phyloP scores from a whole-genome alignment of 495 filamentous ascomycete genomes.

The Aspergillus haitiensis region DNA sequence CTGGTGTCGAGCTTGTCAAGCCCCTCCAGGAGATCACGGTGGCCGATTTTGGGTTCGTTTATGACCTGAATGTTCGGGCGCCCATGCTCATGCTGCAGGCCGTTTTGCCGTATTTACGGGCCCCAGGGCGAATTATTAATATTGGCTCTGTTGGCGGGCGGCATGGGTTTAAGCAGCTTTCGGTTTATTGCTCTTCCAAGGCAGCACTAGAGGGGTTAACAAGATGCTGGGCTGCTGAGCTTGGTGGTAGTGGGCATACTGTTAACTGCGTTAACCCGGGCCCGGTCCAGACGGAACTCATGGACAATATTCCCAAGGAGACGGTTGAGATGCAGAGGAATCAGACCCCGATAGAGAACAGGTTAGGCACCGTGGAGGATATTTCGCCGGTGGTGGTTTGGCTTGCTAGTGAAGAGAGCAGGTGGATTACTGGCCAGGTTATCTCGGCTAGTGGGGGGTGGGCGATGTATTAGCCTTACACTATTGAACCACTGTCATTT shows the following conservation, averaged over 20 bases:
- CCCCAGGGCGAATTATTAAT: slow-evolving; percentile 55
- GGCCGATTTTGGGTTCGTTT: slow-evolving; percentile 1
- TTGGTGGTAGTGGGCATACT: slow-evolving; percentile 42
- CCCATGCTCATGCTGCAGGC: slow-evolving; percentile 43
- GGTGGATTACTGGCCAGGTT: slow-evolving; percentile 61
- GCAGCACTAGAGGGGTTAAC: slow-evolving; percentile 49
- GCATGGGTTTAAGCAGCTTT: slow-evolving; percentile 34
- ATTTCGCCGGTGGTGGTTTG: slow-evolving; percentile 57
- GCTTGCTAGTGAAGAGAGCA: slow-evolving; percentile 45
- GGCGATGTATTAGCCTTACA: slow-evolving; percentile 11
- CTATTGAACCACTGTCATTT: background rate
- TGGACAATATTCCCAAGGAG: slow-evolving; percentile 35
- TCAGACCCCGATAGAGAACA: slow-evolving; percentile 43
- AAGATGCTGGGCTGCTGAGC: slow-evolving; percentile 42
- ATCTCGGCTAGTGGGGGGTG: slow-evolving; percentile 57
- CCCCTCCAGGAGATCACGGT: slow-evolving; percentile 1
- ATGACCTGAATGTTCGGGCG: slow-evolving; percentile 39
- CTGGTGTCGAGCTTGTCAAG: slow-evolving; percentile 10
- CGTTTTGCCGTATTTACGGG: slow-evolving; percentile 47
- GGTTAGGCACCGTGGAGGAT: slow-evolving; percentile 58
- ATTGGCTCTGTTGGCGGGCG: slow-evolving; percentile 51
- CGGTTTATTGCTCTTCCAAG: slow-evolving; percentile 47
- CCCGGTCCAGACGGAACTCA: slow-evolving; percentile 41
- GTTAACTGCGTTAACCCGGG: slow-evolving; percentile 48
- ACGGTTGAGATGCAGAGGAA: slow-evolving; percentile 38